Evolutionary conservation across 1,139 yeast genomes (phyloP), one percentile per base, ranked within the genome.

Genomic region (Suhomyces kunorum): DNA sequence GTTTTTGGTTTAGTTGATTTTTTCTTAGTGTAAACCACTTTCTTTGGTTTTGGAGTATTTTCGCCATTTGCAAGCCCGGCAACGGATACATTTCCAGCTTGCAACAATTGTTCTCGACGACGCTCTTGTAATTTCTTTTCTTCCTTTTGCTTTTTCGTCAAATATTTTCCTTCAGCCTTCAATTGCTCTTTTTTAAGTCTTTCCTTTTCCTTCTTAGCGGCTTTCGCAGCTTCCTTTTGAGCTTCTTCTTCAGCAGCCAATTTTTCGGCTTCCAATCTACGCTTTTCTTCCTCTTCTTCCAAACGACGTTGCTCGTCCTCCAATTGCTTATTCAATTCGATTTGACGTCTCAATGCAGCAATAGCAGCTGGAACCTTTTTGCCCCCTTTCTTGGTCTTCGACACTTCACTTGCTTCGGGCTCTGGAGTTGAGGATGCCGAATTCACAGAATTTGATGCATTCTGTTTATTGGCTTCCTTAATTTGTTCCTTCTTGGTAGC

Each of bases 141-240:
- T 65, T 90, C 97, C 66, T 87, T 88, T 71, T 92, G 98, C 62
- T 90, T 92, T 71, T 87, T 92, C 45, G 97, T 87, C 60, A 86
- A 66, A 42, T 80, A 76, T 55, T 85, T 92, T 57, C 99, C 99
- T 65, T 90, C 96, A 18, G 96, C 95, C 68, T 87, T 87, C 63
- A 85, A 72, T 64, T 81, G 85, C 55, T 84, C 92, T 54, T 75
- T 81, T 72, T 84, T 79, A 58, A 82, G 80, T 66, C 80, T 87
- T 57, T 84, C 94, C 58, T 83, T 92, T 58, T 87, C 96, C 63
- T 81, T 88, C 70, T 83, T 87, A 32, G 76, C 78, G 45, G 78
- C 83, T 61, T 74, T 77, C 40, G 83, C 87, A 52, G 81, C 92
- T 63, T 87, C 95, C 53, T 73, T 72, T 34, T 66, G 77, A 17